phyloP scores from a whole-genome alignment of 768 basidiomycete species.

The Tylopilus plumbeoviolaceoides region DNA sequence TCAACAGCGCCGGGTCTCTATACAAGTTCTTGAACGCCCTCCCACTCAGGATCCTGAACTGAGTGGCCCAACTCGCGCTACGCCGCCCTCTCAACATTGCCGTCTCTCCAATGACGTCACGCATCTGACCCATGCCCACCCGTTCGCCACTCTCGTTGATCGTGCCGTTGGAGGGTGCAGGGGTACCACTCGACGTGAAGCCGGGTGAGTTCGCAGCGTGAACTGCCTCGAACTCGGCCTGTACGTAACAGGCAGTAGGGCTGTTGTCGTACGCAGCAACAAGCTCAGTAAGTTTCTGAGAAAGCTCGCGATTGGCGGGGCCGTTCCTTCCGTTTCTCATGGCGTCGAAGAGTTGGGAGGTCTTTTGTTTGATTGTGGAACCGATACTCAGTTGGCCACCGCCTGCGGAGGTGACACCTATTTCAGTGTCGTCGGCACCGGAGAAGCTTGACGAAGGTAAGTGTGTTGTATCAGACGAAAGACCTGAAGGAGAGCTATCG shows the following conservation, averaged over 20 bases:
- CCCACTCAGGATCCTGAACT: slow-evolving; percentile 92
- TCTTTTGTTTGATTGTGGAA: slow-evolving; percentile 63
- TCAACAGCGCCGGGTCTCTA: slow-evolving; percentile 86
- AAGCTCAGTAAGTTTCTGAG: slow-evolving; percentile 64
- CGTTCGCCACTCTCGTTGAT: slow-evolving; percentile 22
- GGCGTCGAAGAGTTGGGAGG: slow-evolving; percentile 66
- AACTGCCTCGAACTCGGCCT: slow-evolving; percentile 54
- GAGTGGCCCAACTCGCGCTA: slow-evolving; percentile 82
- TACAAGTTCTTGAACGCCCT: slow-evolving; percentile 98
- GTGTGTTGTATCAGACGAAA: slow-evolving; percentile 20
- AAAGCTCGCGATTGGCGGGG: slow-evolving; percentile 33
- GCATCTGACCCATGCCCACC: slow-evolving; percentile 41
- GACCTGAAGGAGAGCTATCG: slow-evolving; percentile 32
- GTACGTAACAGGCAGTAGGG: slow-evolving; percentile 57
- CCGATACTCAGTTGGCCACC: slow-evolving; percentile 41
- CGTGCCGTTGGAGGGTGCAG: slow-evolving; percentile 25
- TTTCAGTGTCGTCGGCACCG: too few species aligned
- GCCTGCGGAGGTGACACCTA: slow-evolving; percentile 16
- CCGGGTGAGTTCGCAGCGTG: slow-evolving; percentile 12
- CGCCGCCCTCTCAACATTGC: slow-evolving; percentile 64
- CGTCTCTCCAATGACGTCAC: slow-evolving; percentile 69
- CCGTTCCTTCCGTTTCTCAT: slow-evolving; percentile 37
- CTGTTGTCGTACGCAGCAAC: slow-evolving; percentile 70
- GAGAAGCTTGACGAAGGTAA: slow-evolving; percentile 41
- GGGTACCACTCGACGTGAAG: neutral